Percentiles rank a stretch among this genome's conserved stretches.
Conservation (phyloP, 2,329 filamentous ascomycete genomes). For the Aspergillus hortae region DNA sequence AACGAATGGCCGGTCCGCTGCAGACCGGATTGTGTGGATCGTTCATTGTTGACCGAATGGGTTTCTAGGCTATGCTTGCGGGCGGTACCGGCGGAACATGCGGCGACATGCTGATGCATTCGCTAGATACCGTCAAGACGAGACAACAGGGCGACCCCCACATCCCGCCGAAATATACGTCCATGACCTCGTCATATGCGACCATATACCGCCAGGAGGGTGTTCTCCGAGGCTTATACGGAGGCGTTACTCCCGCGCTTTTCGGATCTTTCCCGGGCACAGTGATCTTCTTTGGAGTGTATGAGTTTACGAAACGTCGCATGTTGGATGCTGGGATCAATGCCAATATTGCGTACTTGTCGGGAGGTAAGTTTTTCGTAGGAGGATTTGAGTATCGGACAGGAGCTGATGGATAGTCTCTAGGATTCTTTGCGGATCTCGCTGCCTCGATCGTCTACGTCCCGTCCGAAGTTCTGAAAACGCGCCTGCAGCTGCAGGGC, state of each 20-base stretch:
- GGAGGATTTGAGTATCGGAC: not conserved
- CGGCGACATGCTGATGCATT: conserved; percentile 98
- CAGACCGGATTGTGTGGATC: too few species aligned
- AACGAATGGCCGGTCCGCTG: too few species aligned
- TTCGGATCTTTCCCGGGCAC: conserved; percentile 91
- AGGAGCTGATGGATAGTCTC: conserved; percentile 4
- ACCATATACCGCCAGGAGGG: conserved; percentile 94
- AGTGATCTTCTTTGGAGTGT: conserved; percentile 90
- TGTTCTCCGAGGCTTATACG: conserved; percentile 78
- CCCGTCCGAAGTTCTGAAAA: conserved; percentile 95
- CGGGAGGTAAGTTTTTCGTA: conserved; percentile 60
- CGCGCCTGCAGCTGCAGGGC: conserved; percentile 90
- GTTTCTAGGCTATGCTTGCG: conserved; percentile 79
- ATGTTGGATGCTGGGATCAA: conserved; percentile 82
- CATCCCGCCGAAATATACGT: conserved; percentile 87
- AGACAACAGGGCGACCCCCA: conserved; percentile 94
- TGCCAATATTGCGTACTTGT: conserved; percentile 79
- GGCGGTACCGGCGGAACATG: conserved; percentile 89
- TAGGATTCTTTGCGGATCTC: conserved; percentile 88
- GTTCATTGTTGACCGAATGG: not conserved
- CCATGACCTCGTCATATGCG: conserved; percentile 83
- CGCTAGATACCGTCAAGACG: conserved; percentile 96
- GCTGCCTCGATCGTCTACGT: conserved; percentile 93
- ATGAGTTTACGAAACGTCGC: conserved; percentile 89
- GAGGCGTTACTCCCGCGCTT: conserved; percentile 88